Evolutionary conservation across 2,329 filamentous ascomycete genomes (phyloP).

Genomic region (Sporothrix curviconia): DNA sequence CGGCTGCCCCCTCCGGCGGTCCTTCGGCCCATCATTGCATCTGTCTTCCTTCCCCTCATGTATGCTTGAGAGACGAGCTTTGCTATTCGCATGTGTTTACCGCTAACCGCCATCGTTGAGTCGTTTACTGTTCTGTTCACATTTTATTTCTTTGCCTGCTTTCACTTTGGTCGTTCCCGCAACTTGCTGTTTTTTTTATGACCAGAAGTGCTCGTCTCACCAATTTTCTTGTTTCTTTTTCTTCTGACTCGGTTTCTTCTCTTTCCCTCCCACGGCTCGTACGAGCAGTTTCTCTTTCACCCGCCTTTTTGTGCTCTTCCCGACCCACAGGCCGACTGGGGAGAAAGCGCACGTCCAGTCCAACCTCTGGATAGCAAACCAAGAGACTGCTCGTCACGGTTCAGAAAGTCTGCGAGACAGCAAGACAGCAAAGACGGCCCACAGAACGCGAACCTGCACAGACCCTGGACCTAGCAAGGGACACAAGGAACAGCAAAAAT

Average conservation of each 20-base stretch:
- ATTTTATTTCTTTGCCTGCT: background rate
- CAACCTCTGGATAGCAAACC: conserved; percentile 7
- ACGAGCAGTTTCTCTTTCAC: background rate
- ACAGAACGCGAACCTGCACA: conserved; percentile 17
- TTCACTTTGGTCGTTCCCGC: too few species aligned
- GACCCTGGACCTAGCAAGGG: conserved; percentile 15
- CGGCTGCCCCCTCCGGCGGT: conserved; percentile 10
- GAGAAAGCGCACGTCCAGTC: conserved; percentile 11
- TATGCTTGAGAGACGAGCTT: background rate
- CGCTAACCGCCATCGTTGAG: background rate
- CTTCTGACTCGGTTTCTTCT: too few species aligned
- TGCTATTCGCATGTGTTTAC: background rate
- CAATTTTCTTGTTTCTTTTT: too few species aligned
- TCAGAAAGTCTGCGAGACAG: too few species aligned
- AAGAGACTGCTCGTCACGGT: conserved; percentile 7
- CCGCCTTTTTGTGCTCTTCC: background rate
- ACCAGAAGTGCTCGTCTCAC: too few species aligned
- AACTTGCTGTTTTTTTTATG: too few species aligned
- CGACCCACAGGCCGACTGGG: conserved; percentile 7
- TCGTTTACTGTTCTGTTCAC: background rate
- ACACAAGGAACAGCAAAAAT: background rate
- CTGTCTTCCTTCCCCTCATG: background rate
- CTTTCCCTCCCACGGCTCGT: too few species aligned
- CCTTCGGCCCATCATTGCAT: conserved; percentile 6
- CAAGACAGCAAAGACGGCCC: conserved; percentile 7